Evolutionary conservation across 129 eudicot species (phyloP), one percentile per base, ranked within the genome.

Genomic region (Centaurea solstitialis): DNA sequence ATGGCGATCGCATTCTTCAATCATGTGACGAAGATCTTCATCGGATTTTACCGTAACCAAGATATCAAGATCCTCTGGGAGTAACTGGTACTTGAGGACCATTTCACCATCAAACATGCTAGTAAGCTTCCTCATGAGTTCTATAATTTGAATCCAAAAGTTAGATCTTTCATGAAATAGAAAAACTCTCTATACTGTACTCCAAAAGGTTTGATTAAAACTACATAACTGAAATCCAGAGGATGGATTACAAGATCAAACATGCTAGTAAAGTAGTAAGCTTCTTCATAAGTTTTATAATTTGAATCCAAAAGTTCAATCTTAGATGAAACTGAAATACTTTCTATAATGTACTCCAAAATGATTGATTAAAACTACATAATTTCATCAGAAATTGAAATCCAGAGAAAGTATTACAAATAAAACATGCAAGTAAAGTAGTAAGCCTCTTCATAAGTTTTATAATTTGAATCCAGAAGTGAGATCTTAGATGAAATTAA

Each of bases 21-120:
- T 76, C 97, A 90, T 90, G 79, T 88, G 89, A 68, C 91, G 84
- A 15, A 94, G 73, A 82, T 94, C 98, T 69, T 94, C 97, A 33
- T 92, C 90, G 1, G 92, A 77, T 86, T 89, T 94, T 47, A 94
- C 97, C 0, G 98, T 82, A 37, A 94, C 88, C 70, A 94, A 72
- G 72, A 89, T 80, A 20, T 94, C 98, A 9, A 94, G 89, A 30
- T 94, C 98, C 76, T 92, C 97, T 0, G 92, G 89, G 13, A 64
- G 74, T 9, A 92, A 37, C 70, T 90, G 96, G 86, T 94, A 92
- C 81, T 92, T 94, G 75, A 94, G 93, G 45, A 87, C 66, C 91
- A 89, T 87, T 22, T 94, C 93, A 9, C 93, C 97, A 2, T 88
- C 88, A 15, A 84, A 82, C 79, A 78, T 78, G 84, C 75, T 83